Base-by-base conservation (phyloP, 2,329 filamentous ascomycete species). In the Hawksworthiomyces lignivorus region DNA sequence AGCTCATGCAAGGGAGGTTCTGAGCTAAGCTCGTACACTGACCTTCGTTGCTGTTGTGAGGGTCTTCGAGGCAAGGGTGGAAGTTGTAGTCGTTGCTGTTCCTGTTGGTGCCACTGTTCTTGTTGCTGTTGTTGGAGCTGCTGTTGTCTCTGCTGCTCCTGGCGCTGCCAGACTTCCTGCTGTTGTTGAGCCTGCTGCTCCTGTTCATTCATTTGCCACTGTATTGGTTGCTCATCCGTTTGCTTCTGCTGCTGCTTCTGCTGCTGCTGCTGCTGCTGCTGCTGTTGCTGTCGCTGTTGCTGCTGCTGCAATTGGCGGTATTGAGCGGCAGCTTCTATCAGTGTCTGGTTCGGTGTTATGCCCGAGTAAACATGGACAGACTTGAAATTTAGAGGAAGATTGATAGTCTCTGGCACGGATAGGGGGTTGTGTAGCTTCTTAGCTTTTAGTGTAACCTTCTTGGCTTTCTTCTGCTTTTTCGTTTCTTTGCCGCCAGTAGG, bases 311-410 rank as follows among this genome's bases (percentile, higher is more conserved):
- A 27, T 19, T 41, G 36, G 26, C n/a, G 52, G 46, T 27, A 62
- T 50, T 45, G 45, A 20, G 17, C 21, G 39, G 57, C 76, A 29
- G 84, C 80, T 45, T 84, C 72, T 17, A 95, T 65, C 6, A 97
- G 77, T 36, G 83, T 79, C 18, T 76, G 65, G 2, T 89, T 88
- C 11, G 92, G 90, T 18, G 77, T 73, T 50, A 97, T 88, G 51
- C 92, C 92, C 1, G 89, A 95, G 61, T 77, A 97, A 14, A 98
- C 78, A 42, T 87, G 75, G 38, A 94, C 73, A 26, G 66, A 61
- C 35, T 81, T 78, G 54, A 97, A 81, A 47, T 82, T 75, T 15
- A 98, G 69, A 5, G 89, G 87, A 3, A 95, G 72, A 43, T 84
- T 75, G 26, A 94, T 78, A 39, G 81, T 72, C 63, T 94, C 86